Base-by-base conservation (phyloP, 164 flowering plant species). In the Tetrastigma voinierianum region DNA sequence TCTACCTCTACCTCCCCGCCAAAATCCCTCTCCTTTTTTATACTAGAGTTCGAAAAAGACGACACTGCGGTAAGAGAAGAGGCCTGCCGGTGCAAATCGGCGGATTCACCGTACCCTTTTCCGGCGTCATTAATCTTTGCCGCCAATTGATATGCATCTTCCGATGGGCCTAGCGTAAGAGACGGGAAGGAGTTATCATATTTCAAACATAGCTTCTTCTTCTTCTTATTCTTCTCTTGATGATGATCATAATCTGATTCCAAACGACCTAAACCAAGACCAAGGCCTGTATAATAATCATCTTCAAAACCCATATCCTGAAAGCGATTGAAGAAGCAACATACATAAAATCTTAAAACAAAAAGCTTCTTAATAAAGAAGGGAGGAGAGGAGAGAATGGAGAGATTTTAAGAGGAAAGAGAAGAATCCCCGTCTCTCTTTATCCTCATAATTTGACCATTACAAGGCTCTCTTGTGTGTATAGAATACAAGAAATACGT, bases 21-120 rank as follows among this genome's bases (percentile, higher is more conserved):
- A 16, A 51, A 46, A 2, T 67, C 76, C 55, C 66, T 71, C 51
- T 74, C 77, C 46, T 69, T 74, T 70, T 77, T 77, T 4, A 77
- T 64, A 25, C 70, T 52, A 2, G 70, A 64, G 72, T 67, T 70
- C 17, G 73, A 78, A 57, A 57, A 67, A 10, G 81, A 78, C 1
- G 75, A 73, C 0, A 68, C 72, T 14, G 54, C 70, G 25, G 73
- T 74, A 4, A 45, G 23, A 65, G 70, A 65, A 18, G 75, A 76
- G 20, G 65, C 70, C 24, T 67, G 78, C 2, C 45, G 46, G 2
- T 63, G 68, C 55, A 43, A 11, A 17, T 57, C 57, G 2, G 10
- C 5, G 2, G 55, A 17, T 56, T 55, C 19, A 10, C 45, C 21
- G 15, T 43, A 46, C 51, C 16, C 11, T 52, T 51, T 20, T 14